A percentile compares a stretch with the other conserved stretches of the same genome.
Conservation (phyloP, 176 grass and related monocot genomes). For the Luzula sylvatica region DNA sequence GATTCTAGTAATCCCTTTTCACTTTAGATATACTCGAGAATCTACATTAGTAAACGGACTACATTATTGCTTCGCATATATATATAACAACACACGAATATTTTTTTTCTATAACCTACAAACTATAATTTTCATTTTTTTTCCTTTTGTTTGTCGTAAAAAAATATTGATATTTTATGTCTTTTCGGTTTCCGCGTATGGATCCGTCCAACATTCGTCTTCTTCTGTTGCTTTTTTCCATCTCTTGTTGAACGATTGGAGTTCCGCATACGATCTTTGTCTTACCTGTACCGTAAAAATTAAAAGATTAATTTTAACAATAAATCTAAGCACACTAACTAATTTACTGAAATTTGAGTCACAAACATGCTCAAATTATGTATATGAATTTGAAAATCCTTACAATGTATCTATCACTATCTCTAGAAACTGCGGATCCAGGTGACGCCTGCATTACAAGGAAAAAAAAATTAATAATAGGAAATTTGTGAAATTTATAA, state of each 20-base stretch:
- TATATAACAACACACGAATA: not conserved
- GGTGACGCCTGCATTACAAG: conserved; percentile 16
- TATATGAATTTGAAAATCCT: conserved; percentile 1
- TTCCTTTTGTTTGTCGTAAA: not conserved
- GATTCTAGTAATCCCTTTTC: conserved; percentile 2
- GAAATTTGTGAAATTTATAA: not conserved
- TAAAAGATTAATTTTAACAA: not conserved
- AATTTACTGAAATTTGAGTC: no score
- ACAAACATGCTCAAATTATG: no score
- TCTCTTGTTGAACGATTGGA: conserved; percentile 48
- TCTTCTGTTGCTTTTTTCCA: conserved; percentile 53
- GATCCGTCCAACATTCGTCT: conserved; percentile 67
- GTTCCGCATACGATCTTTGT: conserved; percentile 56
- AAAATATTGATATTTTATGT: not conserved
- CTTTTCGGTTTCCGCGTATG: conserved; percentile 29
- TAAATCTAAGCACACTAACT: no score
- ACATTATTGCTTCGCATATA: not conserved
- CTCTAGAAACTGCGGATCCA: not conserved
- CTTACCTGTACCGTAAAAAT: conserved; percentile 36
- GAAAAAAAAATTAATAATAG: not conserved
- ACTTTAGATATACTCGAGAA: conserved; percentile 9
- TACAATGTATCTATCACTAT: conserved; percentile 28
- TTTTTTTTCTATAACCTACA: no score
- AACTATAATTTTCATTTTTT: no score
- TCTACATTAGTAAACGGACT: conserved; percentile 12